phyloP scores from a whole-genome alignment of 192 early-diverging fungal species.

The Entophlyctis luteolus region DNA sequence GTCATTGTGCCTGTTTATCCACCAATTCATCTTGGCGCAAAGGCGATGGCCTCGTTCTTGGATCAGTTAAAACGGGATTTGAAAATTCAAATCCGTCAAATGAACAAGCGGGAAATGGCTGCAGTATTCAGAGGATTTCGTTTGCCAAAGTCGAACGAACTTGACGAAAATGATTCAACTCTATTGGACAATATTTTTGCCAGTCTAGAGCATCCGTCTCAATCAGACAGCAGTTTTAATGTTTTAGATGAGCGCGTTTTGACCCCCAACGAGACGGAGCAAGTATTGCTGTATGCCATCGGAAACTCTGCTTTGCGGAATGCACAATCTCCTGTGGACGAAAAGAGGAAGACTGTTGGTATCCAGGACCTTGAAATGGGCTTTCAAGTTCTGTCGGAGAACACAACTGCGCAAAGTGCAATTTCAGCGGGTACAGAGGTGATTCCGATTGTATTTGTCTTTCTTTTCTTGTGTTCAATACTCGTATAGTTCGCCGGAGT shows the following conservation, averaged over 20 bases:
- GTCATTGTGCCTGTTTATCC: background rate
- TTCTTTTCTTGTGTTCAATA: background rate
- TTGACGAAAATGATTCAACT: background rate
- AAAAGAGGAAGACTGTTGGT: too few species aligned
- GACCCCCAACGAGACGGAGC: background rate
- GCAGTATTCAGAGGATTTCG: background rate
- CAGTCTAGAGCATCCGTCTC: too few species aligned
- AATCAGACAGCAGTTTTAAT: too few species aligned
- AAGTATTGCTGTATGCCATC: constrained; percentile 2
- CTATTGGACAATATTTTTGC: too few species aligned
- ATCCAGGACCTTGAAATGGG: too few species aligned
- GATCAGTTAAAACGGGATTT: background rate
- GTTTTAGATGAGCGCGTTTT: background rate
- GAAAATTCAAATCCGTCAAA: background rate
- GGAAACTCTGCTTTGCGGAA: background rate
- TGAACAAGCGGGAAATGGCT: constrained; percentile 4
- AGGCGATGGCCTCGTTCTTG: background rate
- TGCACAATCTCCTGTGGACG: too few species aligned
- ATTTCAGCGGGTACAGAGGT: constrained; percentile 6
- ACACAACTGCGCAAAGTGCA: background rate
- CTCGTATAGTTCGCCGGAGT: constrained; percentile 14
- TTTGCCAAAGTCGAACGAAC: background rate
- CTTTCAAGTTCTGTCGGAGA: too few species aligned
- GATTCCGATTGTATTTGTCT: background rate
- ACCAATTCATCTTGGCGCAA: background rate